These are phyloP conservation scores for Aspergillus cejpii DNA, from an alignment of 2,329 filamentous ascomycete genomes.

Conservation along the genomic window DNA sequence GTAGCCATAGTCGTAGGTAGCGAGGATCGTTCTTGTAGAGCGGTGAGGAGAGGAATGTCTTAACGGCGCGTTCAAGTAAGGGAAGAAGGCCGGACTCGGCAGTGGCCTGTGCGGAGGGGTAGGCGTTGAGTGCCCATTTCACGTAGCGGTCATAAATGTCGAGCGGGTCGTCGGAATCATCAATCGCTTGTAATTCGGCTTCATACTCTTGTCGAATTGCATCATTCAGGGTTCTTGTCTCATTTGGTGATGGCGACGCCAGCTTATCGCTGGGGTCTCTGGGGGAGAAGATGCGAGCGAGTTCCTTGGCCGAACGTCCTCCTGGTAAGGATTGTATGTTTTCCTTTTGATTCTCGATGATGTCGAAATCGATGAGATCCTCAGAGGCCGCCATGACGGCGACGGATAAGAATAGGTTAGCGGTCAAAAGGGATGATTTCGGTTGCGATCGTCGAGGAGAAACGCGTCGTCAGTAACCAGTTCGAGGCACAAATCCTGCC, in stretches of 20 bases:
- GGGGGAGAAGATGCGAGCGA: conserved; percentile 64
- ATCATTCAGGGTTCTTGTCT: conserved; percentile 71
- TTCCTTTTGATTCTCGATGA: conserved; percentile 95
- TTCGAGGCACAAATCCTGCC: neutral
- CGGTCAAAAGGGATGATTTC: neutral
- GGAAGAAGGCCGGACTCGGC: conserved; percentile 82
- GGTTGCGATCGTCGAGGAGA: neutral
- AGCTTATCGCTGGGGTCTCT: conserved; percentile 46
- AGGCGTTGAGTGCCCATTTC: conserved; percentile 91
- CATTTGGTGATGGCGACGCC: conserved; percentile 59
- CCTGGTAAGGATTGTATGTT: conserved; percentile 92
- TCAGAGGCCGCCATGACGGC: conserved; percentile 37
- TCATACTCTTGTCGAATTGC: conserved; percentile 78
- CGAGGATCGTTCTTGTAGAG: conserved; percentile 94
- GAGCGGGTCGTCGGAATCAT: conserved; percentile 88
- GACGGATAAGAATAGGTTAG: conserved; percentile 43
- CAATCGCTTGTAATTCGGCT: conserved; percentile 66
- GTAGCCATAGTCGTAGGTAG: conserved; percentile 88
- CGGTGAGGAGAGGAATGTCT: conserved; percentile 71
- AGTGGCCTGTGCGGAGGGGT: conserved; percentile 88
- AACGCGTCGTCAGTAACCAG: neutral
- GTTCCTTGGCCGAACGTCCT: conserved; percentile 79
- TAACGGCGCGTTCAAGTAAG: conserved; percentile 87
- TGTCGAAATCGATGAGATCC: conserved; percentile 61
- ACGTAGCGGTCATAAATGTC: conserved; percentile 96